These are phyloP conservation scores for Talaromyces sp. DNA, from an alignment of 2,329 filamentous ascomycete genomes.

Conservation along the genomic window DNA sequence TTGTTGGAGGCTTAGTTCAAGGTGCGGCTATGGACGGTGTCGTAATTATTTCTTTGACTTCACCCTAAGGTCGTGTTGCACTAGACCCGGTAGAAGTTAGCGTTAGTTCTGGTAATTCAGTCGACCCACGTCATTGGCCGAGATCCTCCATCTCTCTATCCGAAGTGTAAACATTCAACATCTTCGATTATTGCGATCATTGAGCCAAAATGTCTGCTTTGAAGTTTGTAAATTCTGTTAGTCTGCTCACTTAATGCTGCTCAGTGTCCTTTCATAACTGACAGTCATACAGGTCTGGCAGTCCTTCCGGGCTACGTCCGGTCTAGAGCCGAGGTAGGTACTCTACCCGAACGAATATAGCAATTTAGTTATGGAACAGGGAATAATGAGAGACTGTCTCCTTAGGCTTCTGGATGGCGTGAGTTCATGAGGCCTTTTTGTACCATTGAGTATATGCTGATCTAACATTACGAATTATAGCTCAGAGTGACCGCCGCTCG, in stretches of 20 bases:
- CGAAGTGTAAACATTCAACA: background rate
- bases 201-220: slow-evolving; percentile 50
- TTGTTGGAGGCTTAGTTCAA: background rate
- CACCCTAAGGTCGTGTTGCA: background rate
- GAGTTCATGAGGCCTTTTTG: slow-evolving; percentile 23
- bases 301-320: slow-evolving; percentile 81
- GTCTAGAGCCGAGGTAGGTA: slow-evolving; percentile 78
- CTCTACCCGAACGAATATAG: background rate
- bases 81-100: background rate
- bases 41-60: slow-evolving; percentile 3
- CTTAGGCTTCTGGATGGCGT: slow-evolving; percentile 40
- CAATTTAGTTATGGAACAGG: background rate
- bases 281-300: slow-evolving; percentile 65
- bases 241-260: slow-evolving; percentile 24
- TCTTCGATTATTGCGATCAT: background rate
- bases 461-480: slow-evolving; percentile 34
- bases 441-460: background rate
- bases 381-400: background rate
- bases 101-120: background rate
- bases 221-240: slow-evolving; percentile 63
- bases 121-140: slow-evolving; percentile 5
- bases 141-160: background rate
- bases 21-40: background rate
- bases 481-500: slow-evolving; percentile 59
- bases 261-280: background rate